Percentiles rank a stretch among this genome's conserved stretches.
phyloP scores from a whole-genome alignment of 805 yeast species.

The Wickerhamiella dianesei region DNA sequence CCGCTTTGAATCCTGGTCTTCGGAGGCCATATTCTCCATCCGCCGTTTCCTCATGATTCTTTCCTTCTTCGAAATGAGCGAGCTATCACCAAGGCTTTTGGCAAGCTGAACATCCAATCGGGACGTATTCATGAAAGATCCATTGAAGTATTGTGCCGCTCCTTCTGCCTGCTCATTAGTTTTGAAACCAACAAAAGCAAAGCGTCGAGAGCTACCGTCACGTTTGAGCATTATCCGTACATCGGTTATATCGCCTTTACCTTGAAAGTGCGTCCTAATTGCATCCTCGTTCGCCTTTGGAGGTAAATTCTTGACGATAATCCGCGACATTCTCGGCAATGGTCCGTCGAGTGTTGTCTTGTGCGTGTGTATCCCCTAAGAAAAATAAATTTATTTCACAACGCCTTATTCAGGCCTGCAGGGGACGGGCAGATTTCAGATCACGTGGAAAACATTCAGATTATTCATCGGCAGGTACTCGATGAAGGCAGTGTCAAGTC shows the following conservation, averaged over 20 bases:
- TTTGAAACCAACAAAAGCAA: slow-evolving; percentile 84
- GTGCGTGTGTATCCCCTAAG: too few relatives aligned
- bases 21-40: slow-evolving; percentile 24
- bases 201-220: slow-evolving; percentile 78
- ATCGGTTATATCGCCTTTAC: slow-evolving; percentile 63
- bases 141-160: slow-evolving; percentile 64
- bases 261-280: slow-evolving; percentile 48
- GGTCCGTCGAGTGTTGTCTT: too few relatives aligned
- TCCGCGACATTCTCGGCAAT: slow-evolving; percentile 40
- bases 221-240: slow-evolving; percentile 69
- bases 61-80: slow-evolving; percentile 40
- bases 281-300: slow-evolving; percentile 61
- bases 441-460: not conserved
- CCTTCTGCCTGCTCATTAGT: slow-evolving; percentile 58
- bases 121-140: slow-evolving; percentile 71
- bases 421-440: not conserved
- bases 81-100: slow-evolving; percentile 72
- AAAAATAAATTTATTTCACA: too few relatives aligned
- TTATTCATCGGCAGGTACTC: not conserved
- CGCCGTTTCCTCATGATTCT: slow-evolving; percentile 12
- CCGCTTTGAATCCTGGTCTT: slow-evolving; percentile 21
- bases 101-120: slow-evolving; percentile 70
- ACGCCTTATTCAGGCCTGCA: too few relatives aligned
- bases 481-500: too few relatives aligned
- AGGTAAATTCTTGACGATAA: slow-evolving; percentile 85